Base-by-base conservation (phyloP, 352 stramenopile species). In the Pilasporangium apinafurcum region DNA sequence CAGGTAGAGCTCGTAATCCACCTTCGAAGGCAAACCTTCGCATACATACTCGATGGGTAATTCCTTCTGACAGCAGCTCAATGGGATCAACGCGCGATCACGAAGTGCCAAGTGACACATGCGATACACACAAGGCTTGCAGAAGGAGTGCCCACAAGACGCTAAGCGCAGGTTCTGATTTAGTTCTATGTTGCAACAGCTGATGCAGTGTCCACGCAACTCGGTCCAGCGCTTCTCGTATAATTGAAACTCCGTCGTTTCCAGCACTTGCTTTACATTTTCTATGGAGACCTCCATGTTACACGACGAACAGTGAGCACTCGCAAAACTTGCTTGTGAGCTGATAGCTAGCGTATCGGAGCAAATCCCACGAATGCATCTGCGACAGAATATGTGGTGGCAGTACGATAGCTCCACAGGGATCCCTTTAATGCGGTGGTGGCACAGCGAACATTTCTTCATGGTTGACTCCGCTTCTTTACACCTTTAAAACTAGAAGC, bases 41-140 rank as follows among this genome's bases (percentile, higher is more conserved):
- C 37, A 46, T 6, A 91, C 58, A 26, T 75, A 83, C 38, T 91
- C 78, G 17, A 77, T 51, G 16, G 78, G 61, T 0, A 91, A 35
- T 40, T 91, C 78, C 12, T 75, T 83, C 21, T 67, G 65, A 47
- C 78, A 91, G 66, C 78, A 90, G 38, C 70, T 72, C 29, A 90
- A 37, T 4, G 78, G 78, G 22, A 78, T 59, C 31, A 91, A 62
- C 29, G 63, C 42, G 22, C 75, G 75, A 40, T 91, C 68, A 9
- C 56, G 45, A 21, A 88, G 49, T n/a, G 78, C 56, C 21, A 88
- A 40, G 12, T 60, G 61, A 14, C 60, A 69, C 75, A 91, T 86
- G 34, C 73, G 56, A 8, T 65, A 37, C 44, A 90, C 46, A 39
- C 78, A 90, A 22, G 44, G 25, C 8, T 37, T 18, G 51, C 78